Conservation (phyloP, 1,284 basidiomycete species). For the Rhizoctonia solani region DNA sequence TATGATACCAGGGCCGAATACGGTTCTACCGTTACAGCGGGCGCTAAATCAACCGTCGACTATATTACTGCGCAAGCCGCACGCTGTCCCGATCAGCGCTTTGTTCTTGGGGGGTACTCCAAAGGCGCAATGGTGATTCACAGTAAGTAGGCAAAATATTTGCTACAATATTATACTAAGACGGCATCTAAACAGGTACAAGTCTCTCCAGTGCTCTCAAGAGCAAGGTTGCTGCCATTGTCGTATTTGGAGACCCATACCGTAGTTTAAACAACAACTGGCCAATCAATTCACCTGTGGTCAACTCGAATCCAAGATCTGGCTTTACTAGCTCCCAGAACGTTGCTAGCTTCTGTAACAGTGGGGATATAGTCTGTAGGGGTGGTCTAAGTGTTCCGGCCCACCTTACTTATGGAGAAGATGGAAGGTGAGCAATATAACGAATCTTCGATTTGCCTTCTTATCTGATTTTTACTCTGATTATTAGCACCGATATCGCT, state of each 20-base stretch:
- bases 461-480: background rate
- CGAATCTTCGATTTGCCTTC: background rate
- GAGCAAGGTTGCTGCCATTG: constrained; percentile 14
- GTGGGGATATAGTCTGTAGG: constrained; percentile 27
- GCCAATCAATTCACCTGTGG: constrained; percentile 24
- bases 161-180: background rate
- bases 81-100: background rate
- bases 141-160: background rate
- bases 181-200: background rate
- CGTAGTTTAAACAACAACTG: constrained; percentile 17
- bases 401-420: constrained; percentile 22
- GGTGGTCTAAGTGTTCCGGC: constrained; percentile 8
- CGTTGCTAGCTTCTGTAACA: constrained; percentile 23
- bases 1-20: constrained; percentile 9
- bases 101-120: constrained; percentile 27
- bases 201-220: constrained; percentile 20
- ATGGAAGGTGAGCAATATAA: constrained; percentile 16
- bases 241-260: constrained; percentile 32
- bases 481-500: constrained; percentile 1
- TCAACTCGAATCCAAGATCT: constrained; percentile 17
- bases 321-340: constrained; percentile 21
- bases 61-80: background rate
- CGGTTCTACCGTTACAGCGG: background rate
- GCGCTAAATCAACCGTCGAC: background rate
- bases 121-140: constrained; percentile 32